Evolutionary conservation across 495 filamentous ascomycete genomes (phyloP).

Genomic region (Xylaria sp.): DNA sequence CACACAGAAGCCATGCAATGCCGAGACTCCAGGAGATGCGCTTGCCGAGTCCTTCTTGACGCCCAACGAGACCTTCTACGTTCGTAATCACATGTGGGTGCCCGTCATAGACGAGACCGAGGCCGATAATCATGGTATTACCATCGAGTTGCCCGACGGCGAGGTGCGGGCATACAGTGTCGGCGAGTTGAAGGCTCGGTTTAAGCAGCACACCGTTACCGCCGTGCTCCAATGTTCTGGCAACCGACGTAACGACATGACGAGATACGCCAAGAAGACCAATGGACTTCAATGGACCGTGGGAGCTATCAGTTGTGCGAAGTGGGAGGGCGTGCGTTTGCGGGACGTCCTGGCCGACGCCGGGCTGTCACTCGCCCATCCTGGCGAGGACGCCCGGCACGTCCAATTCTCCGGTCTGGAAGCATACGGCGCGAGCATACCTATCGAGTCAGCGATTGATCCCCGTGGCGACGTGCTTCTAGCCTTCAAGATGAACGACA

Average conservation of each 20-base stretch:
- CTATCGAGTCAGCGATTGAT: conserved; percentile 61
- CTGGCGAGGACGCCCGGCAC: conserved; percentile 52
- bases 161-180: conserved; percentile 58
- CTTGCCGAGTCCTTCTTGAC: conserved; percentile 58
- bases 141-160: conserved; percentile 63
- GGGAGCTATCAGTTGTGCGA: conserved; percentile 65
- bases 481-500: conserved; percentile 66
- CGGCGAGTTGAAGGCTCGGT: conserved; percentile 58
- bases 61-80: conserved; percentile 62
- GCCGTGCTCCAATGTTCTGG: conserved; percentile 67
- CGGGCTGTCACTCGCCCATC: conserved; percentile 41
- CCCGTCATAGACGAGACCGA: conserved; percentile 52
- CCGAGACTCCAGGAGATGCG: conserved; percentile 59
- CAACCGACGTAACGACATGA: conserved; percentile 69
- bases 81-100: conserved; percentile 70
- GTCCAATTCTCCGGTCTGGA: conserved; percentile 66
- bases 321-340: conserved; percentile 66
- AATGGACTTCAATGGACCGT: conserved; percentile 67
- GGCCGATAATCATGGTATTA: conserved; percentile 54
- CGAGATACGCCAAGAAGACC: conserved; percentile 55
- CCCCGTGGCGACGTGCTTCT: conserved; percentile 65
- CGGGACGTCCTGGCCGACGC: conserved; percentile 65
- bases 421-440: conserved; percentile 66
- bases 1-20: conserved; percentile 62
- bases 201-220: conserved; percentile 62